Percentiles rank a stretch among this genome's conserved stretches.
phyloP scores from a whole-genome alignment of 1,284 basidiomycete genomes.

The Leccinum pachyderme region DNA sequence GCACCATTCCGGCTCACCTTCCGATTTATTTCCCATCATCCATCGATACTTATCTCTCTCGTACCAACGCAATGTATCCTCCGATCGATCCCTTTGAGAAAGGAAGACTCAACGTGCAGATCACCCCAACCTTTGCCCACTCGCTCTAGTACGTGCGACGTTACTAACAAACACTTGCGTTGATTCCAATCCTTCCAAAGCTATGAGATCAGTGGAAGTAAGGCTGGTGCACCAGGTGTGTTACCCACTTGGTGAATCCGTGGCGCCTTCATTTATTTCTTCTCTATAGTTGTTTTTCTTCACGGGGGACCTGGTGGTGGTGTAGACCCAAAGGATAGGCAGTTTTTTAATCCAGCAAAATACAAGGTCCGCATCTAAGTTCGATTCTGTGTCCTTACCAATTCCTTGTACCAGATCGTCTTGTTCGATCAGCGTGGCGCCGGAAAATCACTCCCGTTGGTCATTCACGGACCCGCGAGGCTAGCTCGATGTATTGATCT shows the following conservation, averaged over 20 bases:
- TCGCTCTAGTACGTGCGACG: slow-evolving; percentile 65
- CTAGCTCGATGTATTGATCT: slow-evolving; percentile 15
- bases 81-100: slow-evolving; percentile 61
- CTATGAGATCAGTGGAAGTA: slow-evolving; percentile 80
- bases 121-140: slow-evolving; percentile 51
- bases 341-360: slow-evolving; percentile 80
- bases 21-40: slow-evolving; percentile 13
- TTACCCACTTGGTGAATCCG: slow-evolving; percentile 5
- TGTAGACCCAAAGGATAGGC: slow-evolving; percentile 60
- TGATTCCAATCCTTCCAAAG: slow-evolving; percentile 38
- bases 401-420: slow-evolving; percentile 52
- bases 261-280: slow-evolving; percentile 1
- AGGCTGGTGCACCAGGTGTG: slow-evolving; percentile 70
- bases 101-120: slow-evolving; percentile 68
- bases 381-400: slow-evolving; percentile 9
- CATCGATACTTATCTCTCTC: slow-evolving; percentile 22
- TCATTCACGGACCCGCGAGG: slow-evolving; percentile 8
- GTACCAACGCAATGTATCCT: slow-evolving; percentile 51
- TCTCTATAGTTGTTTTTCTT: slow-evolving; percentile 69
- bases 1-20: slow-evolving; percentile 6
- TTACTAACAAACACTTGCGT: neutral
- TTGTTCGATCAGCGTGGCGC: slow-evolving; percentile 84
- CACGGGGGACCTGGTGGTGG: slow-evolving; percentile 86
- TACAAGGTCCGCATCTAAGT: slow-evolving; percentile 59
- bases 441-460: slow-evolving; percentile 82